Evolutionary conservation across 208 protist species (phyloP), one percentile per base, ranked within the genome.

Genomic region (Trypanosoma avium): DNA sequence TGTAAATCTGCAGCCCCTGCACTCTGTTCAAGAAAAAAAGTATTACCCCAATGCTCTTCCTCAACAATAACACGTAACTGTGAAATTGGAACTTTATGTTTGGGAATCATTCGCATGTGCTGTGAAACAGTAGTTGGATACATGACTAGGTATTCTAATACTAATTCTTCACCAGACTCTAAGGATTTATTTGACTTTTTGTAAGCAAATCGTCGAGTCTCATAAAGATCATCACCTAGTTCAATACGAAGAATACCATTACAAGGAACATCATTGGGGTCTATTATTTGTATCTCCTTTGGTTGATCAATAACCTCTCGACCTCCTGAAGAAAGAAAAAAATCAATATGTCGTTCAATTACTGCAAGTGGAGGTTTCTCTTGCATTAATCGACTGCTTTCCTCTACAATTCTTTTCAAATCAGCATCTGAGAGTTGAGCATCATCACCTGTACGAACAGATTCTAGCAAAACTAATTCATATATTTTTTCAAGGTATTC

Each of bases 331-430:
- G 73, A 77, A 33, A 90, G 77, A 59, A 84, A 84, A 46, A 90
- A 90, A 60, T 86, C 72, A 35, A 90, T 72, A 61, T 84, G 76
- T n/a, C 53, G 49, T 52, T 60, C 61, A 17, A 67, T 57, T 26
- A 67, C 52, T 10, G 52, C 52, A 17, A 40, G 52, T 52, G 61
- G 26, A 33, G 61, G 61, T 42, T 52, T 58, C 17, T 52, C 32
- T 19, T 40, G 61, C 61, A 67, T 29, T 22, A 67, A 48, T 26
- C 38, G 57, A 42, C 32, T 46, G 36, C 50, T 55, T 43, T 60
- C 54, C 27, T 52, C 45, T 21, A 61, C 43, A n/a, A 55, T 35
- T 27, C 54, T 27, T 38, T 55, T 26, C 57, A 66, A 42, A 38
- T 70, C 61, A 30, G 61, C 27, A 13, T 4, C 15, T 50, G 62